phyloP scores from a whole-genome alignment of 202 grass and related monocot species.

The Digitaria exilis region DNA sequence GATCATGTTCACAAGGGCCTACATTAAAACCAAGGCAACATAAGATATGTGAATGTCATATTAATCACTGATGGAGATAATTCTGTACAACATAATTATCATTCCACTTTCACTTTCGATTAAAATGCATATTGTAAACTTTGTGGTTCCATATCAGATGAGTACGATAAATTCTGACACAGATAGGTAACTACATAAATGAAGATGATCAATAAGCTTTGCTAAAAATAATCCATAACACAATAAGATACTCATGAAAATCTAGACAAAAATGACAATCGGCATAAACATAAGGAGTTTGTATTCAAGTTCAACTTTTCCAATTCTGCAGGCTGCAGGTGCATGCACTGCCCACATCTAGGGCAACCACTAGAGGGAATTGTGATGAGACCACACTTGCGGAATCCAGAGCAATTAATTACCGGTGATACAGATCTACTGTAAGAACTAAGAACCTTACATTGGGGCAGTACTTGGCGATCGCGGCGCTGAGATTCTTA shows the following conservation, averaged over 20 bases:
- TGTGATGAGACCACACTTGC: neutral
- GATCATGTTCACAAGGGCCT: constrained; percentile 95
- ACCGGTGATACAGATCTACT: neutral
- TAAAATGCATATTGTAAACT: neutral
- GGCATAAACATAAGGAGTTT: too few relatives aligned
- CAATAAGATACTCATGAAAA: neutral
- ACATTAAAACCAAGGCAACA: neutral
- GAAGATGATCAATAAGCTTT: neutral
- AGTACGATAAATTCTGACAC: neutral
- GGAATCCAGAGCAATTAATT: neutral
- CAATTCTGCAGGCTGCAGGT: too few relatives aligned
- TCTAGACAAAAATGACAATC: neutral
- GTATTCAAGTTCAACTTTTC: too few relatives aligned
- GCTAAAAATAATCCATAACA: neutral
- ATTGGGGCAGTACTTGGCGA: constrained; percentile 88
- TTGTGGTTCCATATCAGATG: neutral
- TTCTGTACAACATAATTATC: neutral
- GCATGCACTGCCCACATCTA: neutral
- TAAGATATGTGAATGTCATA: neutral
- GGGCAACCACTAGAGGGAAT: neutral
- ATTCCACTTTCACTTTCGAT: neutral
- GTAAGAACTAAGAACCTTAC: constrained; percentile 52
- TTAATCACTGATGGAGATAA: neutral
- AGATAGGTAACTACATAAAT: neutral
- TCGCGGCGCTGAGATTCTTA: constrained; percentile 76